Conservation (phyloP, 106 monocot species). For the Ottelia alismoides region DNA sequence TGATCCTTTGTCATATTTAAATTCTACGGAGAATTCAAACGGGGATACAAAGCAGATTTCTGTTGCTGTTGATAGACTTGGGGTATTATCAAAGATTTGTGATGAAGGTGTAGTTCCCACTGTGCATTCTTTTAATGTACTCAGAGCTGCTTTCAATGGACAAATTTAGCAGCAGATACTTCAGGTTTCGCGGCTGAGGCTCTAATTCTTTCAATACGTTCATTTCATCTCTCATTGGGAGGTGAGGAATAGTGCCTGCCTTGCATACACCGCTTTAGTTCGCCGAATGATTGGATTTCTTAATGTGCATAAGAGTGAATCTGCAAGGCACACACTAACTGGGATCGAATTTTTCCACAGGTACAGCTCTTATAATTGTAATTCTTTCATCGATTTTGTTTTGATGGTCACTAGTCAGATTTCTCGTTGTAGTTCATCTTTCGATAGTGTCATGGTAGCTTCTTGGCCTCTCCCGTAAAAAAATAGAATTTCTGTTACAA, state of each 20-base stretch:
- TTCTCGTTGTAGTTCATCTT: too few relatives aligned
- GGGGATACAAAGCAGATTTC: background rate
- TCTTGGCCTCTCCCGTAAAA: too few relatives aligned
- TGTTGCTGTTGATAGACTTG: background rate
- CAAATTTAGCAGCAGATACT: constrained; percentile 85
- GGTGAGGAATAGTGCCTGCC: constrained; percentile 85
- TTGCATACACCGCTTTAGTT: constrained; percentile 82
- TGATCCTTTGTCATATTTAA: constrained; percentile 1
- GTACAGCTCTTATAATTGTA: too few relatives aligned
- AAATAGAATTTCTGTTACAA: too few relatives aligned
- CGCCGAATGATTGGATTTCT: constrained; percentile 97
- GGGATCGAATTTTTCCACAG: constrained; percentile 95
- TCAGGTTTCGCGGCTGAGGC: constrained; percentile 94
- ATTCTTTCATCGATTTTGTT: too few relatives aligned
- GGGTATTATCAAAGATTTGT: constrained; percentile 44
- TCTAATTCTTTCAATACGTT: constrained; percentile 58
- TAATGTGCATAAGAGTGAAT: constrained; percentile 74
- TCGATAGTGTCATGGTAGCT: too few relatives aligned
- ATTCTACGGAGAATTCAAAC: constrained; percentile 2
- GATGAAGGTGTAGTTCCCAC: constrained; percentile 90
- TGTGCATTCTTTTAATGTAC: constrained; percentile 95
- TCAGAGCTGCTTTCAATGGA: constrained; percentile 94
- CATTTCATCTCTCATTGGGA: constrained; percentile 97
- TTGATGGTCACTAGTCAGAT: too few relatives aligned
- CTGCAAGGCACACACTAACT: constrained; percentile 64